Base-by-base conservation (phyloP, 805 yeast species). In the Lipomyces kockii region DNA sequence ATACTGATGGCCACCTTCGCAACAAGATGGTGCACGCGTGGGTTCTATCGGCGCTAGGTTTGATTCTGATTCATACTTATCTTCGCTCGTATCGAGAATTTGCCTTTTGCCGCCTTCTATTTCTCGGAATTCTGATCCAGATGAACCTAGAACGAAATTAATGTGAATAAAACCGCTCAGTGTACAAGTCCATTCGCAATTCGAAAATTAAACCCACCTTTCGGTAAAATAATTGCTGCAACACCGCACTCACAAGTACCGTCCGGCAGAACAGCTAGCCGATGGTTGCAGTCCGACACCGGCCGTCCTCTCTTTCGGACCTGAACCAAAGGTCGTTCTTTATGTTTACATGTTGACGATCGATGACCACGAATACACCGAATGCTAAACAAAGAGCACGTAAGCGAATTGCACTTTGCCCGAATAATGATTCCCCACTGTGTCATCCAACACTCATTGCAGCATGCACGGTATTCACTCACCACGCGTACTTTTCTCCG, bases 231-330 rank as follows among this genome's bases (percentile, higher is more conserved):
- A 78, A 71, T 82, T 79, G 76, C 81, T 76, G 65, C 65, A 27
- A 70, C 66, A 14, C 73, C 74, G 80, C 89, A 70, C 83, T 84
- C 58, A 85, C 88, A 81, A 86, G 84, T 78, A 82, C 86, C 78
- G 83, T 88, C 77, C 80, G 85, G 80, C 84, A 88, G 80, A 5
- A 86, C 86, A 9, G 91, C 91, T 14, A 87, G 81, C 60, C 91
- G 77, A 68, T 86, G 87, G 60, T 81, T 80, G 4, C 85, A 85
- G 61, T 83, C 86, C 9, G 86, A 83, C 34, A 85, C 82, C 0
- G 97, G 98, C 58, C 98, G 80, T 0, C 98, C 99, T 67, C 97
- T 85, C n/a, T 91, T 86, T 34, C 97, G 83, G 12, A 94, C 97
- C 74, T 92, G 91, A 12, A 93, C 87, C 53, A 94, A 81, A 29